Base-by-base conservation (phyloP, 805 yeast genomes). In the Pichia insulana region DNA sequence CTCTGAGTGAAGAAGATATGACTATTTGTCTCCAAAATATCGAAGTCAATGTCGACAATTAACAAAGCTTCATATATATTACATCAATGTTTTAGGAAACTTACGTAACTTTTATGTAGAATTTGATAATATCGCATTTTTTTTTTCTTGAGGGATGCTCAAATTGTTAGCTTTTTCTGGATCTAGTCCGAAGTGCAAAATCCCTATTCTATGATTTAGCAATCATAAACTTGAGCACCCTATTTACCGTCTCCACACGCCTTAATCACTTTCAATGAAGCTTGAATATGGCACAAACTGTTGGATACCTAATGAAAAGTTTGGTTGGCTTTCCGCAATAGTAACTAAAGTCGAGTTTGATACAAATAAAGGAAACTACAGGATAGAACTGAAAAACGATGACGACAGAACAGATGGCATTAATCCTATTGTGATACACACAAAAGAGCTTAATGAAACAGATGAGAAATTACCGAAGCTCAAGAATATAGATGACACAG, bases 401-500 rank as follows among this genome's bases (percentile, higher is more conserved):
- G 59, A 67, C 25, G 25, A 22, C 8, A 5, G 25, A 22, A 22
- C 25, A 37, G 54, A 57, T 12, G n/a, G 16, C 4, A 74, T 71
- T 5, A 63, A 63, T 34, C 63, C 64, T 2, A 64, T 20, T 18
- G 65, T 68, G 9, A 61, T 80, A 13, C 78, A 73, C 36, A 67
- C 82, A 1, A 68, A 51, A 27, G 45, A 57, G 51, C 56, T 78
- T 47, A 63, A 65, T 48, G 80, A 75, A 49, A 73, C 71, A 40
- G 74, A 79, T 42, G 61, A 68, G 5, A 71, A 71, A 37, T 68
- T 86, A 42, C 96, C 96, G 2, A 77, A 87, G 32, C 71, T 89
- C 55, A 75, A 96, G 59, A 90, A 90, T 60, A 95, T 96, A 40
- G 71, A 87, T 51, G 98, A 90, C 62, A 83, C 96, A 3, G 86